phyloP scores from a whole-genome alignment of 2,329 filamentous ascomycete species.

The Exophiala sideris region DNA sequence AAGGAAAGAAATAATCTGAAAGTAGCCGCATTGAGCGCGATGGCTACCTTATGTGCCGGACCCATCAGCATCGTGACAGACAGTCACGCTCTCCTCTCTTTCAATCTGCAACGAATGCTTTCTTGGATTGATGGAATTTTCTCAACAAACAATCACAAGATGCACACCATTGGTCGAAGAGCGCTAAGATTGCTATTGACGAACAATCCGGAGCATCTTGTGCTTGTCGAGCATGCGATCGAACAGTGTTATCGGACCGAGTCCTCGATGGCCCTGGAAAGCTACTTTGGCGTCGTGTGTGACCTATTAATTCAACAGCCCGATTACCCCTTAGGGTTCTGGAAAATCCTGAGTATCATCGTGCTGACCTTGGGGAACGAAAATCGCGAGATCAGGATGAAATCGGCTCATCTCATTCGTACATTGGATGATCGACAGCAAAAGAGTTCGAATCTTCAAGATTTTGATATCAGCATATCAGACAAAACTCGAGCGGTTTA shows the following conservation, averaged over 20 bases:
- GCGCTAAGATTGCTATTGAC: conserved; percentile 86
- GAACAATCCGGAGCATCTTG: conserved; percentile 83
- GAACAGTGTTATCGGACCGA: conserved; percentile 84
- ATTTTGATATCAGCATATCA: conserved; percentile 96
- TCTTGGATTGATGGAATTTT: conserved; percentile 96
- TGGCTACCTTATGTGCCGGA: conserved; percentile 80
- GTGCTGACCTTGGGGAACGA: conserved; percentile 92
- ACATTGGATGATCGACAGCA: conserved; percentile 78
- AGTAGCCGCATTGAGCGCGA: conserved; percentile 86
- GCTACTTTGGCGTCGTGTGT: conserved; percentile 90
- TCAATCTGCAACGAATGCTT: conserved; percentile 88
- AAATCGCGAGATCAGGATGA: conserved; percentile 81
- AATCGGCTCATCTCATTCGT: conserved; percentile 76
- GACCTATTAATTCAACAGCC: conserved; percentile 79
- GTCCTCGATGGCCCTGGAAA: conserved; percentile 78
- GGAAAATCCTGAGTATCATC: conserved; percentile 83
- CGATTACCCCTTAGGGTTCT: conserved; percentile 82
- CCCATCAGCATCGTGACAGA: conserved; percentile 86
- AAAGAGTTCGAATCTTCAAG: conserved; percentile 85
- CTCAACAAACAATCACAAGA: conserved; percentile 82
- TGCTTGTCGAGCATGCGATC: conserved; percentile 84
- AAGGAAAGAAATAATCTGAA: conserved; percentile 93
- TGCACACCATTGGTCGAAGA: conserved; percentile 82
- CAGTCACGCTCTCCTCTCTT: conserved; percentile 80
- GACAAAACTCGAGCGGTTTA: conserved; percentile 98